Evolutionary conservation across 1,284 basidiomycete genomes (phyloP).

Genomic region (Hemileia vastatrix): DNA sequence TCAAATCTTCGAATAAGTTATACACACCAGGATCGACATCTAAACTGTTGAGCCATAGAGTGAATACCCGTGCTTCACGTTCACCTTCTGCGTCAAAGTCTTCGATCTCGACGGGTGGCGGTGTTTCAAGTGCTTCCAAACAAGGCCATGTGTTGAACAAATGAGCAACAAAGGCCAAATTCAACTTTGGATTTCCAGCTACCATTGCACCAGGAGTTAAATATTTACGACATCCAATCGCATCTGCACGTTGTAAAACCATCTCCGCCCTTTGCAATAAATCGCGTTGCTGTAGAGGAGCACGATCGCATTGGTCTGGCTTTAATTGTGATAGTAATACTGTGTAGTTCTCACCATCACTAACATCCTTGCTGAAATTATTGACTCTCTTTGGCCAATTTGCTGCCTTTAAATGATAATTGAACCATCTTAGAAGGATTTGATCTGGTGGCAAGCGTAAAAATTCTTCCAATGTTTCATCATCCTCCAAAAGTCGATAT

Average conservation of each 20-base stretch:
- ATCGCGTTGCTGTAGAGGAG: slow-evolving; percentile 77
- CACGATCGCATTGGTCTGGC: slow-evolving; percentile 82
- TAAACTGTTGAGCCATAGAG: slow-evolving; percentile 92
- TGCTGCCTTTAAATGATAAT: slow-evolving; percentile 93
- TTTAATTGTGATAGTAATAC: slow-evolving; percentile 89
- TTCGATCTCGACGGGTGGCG: slow-evolving; percentile 67
- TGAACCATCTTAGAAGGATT: slow-evolving; percentile 94
- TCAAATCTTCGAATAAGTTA: slow-evolving; percentile 88
- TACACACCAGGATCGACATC: slow-evolving; percentile 92
- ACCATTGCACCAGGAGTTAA: slow-evolving; percentile 83
- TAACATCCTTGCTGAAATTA: slow-evolving; percentile 93
- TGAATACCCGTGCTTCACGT: slow-evolving; percentile 93
- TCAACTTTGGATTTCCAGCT: slow-evolving; percentile 91
- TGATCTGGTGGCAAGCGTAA: slow-evolving; percentile 89
- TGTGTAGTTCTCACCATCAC: slow-evolving; percentile 95
- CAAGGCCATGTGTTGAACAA: slow-evolving; percentile 97
- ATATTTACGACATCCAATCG: slow-evolving; percentile 91
- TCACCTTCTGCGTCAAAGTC: slow-evolving; percentile 99
- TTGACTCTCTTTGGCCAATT: slow-evolving; percentile 80
- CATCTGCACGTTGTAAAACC: slow-evolving; percentile 84
- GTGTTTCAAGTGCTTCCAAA: slow-evolving; percentile 58
- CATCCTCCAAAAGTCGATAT: slow-evolving; percentile 89
- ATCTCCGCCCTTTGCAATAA: slow-evolving; percentile 75
- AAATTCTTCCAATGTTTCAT: slow-evolving; percentile 91
- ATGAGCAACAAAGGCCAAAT: slow-evolving; percentile 96